Evolutionary conservation across 768 basidiomycete genomes (phyloP), one percentile per base, ranked within the genome.

Genomic region (Pulveroboletus sp.): DNA sequence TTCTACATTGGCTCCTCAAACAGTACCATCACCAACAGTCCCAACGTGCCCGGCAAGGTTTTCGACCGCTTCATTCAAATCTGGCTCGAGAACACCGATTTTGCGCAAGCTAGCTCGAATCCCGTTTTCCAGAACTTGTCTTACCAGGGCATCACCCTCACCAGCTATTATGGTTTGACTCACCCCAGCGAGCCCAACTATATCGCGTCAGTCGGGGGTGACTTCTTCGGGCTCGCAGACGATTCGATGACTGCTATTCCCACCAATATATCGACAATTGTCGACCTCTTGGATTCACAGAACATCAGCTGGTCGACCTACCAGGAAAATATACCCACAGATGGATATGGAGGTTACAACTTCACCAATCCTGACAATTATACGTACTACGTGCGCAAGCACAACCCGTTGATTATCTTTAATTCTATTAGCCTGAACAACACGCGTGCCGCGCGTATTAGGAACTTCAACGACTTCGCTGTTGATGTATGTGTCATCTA

Each of bases 101-200:
- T 69, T 51, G 61, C 54, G 8, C 58, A 57, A 47, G 70, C 65
- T 48, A 60, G 38, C 7, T 51, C 57, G 14, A 48, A 54, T 54
- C 43, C 66, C 14, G 62, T 62, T 14, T 71, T 76, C 39, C 54
- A 55, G 36, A 61, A 64, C 40, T 63, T 84, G 49, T 73, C 75
- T 14, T 55, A 70, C 41, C 69, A 82, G 58, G 82, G 83, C 7
- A 68, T 85, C 49, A 54, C 71, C 6, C 63, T 80, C 15, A 63
- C 52, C 38, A 73, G 72, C 43, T 80, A 72, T 58, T 79, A 75
- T 50, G 75, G 65, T 4, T 53, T 80, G 35, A 79, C 78, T 26
- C 80, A 81, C 57, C 79, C 82, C 4, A 82, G 82, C 1, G 70
- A 85, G 61, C 83, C 83, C 30, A 84, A 86, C 65, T 84, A 76